Conservation (phyloP, 371 early-diverging fungal genomes). For the Batrachochytrium dendrobatidis region DNA sequence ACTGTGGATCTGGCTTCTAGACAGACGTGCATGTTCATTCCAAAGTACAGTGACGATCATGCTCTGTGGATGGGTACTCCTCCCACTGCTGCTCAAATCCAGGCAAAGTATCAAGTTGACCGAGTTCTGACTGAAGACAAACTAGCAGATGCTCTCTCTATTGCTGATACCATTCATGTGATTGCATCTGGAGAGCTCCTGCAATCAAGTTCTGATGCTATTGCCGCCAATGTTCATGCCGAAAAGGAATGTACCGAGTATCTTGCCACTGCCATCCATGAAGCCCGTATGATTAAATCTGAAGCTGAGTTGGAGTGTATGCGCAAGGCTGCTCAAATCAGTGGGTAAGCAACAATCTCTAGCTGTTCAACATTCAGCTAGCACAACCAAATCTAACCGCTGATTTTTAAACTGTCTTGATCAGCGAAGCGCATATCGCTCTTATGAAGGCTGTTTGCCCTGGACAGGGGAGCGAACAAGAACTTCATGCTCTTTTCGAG, state of each 20-base stretch:
- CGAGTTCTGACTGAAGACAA: constrained; percentile 49
- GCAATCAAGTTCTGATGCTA: not conserved
- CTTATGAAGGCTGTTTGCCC: constrained; percentile 52
- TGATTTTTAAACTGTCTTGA: not conserved
- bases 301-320: constrained; percentile 68
- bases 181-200: constrained; percentile 16
- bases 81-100: constrained; percentile 28
- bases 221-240: not conserved
- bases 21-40: constrained; percentile 58
- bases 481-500: constrained; percentile 68
- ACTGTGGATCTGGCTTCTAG: constrained; percentile 59
- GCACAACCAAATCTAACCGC: too few species aligned
- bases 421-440: constrained; percentile 56
- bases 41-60: constrained; percentile 61
- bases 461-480: constrained; percentile 56
- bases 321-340: constrained; percentile 67
- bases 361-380: too few species aligned
- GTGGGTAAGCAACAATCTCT: constrained; percentile 44
- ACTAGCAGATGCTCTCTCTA: constrained; percentile 28
- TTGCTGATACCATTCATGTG: constrained; percentile 15
- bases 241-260: not conserved
- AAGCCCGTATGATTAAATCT: constrained; percentile 72
- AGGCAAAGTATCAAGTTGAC: constrained; percentile 55
- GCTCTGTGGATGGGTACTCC: constrained; percentile 78
- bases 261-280: constrained; percentile 40